Evolutionary conservation across 2,329 filamentous ascomycete species (phyloP), one percentile per base, ranked within the genome.

Genomic region (Talaromyces sp.): DNA sequence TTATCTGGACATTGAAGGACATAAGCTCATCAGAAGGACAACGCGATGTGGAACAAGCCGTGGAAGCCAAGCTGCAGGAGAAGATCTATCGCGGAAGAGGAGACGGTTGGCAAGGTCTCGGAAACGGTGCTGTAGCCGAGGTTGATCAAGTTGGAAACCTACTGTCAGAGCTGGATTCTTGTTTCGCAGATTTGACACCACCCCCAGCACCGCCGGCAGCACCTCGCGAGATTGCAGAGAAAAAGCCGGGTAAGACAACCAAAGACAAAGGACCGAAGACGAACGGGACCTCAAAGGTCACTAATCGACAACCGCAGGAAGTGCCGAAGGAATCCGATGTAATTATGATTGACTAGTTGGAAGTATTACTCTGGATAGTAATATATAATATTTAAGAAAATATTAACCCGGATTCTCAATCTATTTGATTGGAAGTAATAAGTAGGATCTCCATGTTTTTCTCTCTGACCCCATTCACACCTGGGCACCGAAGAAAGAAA

Each of bases 101-200:
- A 40, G 69, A 77, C 59, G 77, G 78, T 5, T 80, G 78, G 78
- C 74, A 72, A 54, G 78, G 78, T 13, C 69, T 79, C 15, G 77
- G 75, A 11, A 75, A 74, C 65, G 78, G 78, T 17, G 76, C 73
- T 36, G 71, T 79, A 36, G 74, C 76, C 13, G 70, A 73, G 27
- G 69, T 72, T 38, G 72, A 73, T 34, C 74, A 73, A 61, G 69
- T 78, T 19, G 73, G 71, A 29, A 72, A 73, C 58, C 70, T 80
- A 19, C 63, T 80, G 51, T 66, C 64, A 27, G 70, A 72, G 63
- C 69, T 79, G 31, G 72, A 78, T 61, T 69, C 68, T 58, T 76
- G 71, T 63, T 69, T 78, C 22, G 54, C 63, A 19, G 64, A 63
- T 61, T 61, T 67, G 15, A 59, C 56, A 49, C 56, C 47, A 15